Evolutionary conservation across 257 asterid species (phyloP).

Genomic region (Lantana camara): DNA sequence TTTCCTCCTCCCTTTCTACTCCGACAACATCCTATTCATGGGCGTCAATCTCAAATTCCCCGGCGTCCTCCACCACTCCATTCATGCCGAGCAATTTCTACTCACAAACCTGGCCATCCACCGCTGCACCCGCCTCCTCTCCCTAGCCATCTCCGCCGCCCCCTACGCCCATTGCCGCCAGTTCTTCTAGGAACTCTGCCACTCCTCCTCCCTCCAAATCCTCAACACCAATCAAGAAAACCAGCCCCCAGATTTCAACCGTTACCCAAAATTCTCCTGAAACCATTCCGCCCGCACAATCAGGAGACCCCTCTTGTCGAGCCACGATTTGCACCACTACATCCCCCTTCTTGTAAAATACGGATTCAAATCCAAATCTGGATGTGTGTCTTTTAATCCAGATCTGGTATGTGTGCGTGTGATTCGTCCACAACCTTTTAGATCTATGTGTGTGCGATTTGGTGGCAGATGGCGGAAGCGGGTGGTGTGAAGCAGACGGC

Average conservation of each 20-base stretch:
- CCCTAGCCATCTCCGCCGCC: conserved; percentile 64
- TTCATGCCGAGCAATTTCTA: conserved; percentile 76
- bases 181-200: conserved; percentile 66
- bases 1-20: no score
- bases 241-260: conserved; percentile 28
- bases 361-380: no score
- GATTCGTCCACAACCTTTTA: no score
- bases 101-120: conserved; percentile 48
- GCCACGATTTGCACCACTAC: no score
- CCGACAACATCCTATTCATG: conserved; percentile 58
- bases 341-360: no score
- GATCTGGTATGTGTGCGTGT: no score
- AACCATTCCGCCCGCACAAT: conserved; percentile 63
- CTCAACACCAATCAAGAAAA: conserved; percentile 26
- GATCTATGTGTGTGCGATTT: no score
- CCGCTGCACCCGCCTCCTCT: conserved; percentile 45
- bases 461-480: no score
- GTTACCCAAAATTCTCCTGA: conserved; percentile 41
- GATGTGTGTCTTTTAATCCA: no score
- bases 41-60: conserved; percentile 77
- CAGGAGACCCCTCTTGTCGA: conserved; percentile 58
- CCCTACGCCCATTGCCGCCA: conserved; percentile 84
- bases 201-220: conserved; percentile 44
- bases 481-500: no score
- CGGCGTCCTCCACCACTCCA: conserved; percentile 55